A percentile compares a stretch with the other conserved stretches of the same genome.
These are phyloP conservation scores for Spinellus fusiger DNA, from an alignment of 192 early-diverging fungal species.

Conservation along the genomic window DNA sequence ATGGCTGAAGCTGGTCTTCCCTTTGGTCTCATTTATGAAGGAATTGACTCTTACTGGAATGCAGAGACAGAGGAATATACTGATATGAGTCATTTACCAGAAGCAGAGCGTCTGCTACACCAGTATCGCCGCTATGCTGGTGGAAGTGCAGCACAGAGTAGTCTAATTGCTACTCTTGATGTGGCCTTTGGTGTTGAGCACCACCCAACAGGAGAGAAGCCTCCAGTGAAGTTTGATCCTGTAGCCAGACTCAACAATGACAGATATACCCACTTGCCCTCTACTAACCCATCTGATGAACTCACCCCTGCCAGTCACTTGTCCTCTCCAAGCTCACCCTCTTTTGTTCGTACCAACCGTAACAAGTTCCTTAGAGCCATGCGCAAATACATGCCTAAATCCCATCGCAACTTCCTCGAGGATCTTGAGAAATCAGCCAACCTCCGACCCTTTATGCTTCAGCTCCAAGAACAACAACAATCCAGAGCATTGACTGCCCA, in stretches of 20 bases:
- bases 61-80: slow-evolving; percentile 39
- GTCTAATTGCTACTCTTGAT: slow-evolving; percentile 89
- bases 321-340: slow-evolving; percentile 1
- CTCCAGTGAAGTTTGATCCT: slow-evolving; percentile 2
- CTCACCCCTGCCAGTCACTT: slow-evolving; percentile 24
- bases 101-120: slow-evolving; percentile 42
- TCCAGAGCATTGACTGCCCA: not conserved
- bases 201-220: slow-evolving; percentile 57
- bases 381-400: slow-evolving; percentile 88
- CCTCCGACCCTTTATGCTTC: slow-evolving; percentile 60
- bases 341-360: slow-evolving; percentile 26
- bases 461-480: slow-evolving; percentile 14
- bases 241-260: slow-evolving; percentile 11
- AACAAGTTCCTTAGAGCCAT: slow-evolving; percentile 82
- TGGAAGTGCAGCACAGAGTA: slow-evolving; percentile 90
- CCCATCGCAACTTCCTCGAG: slow-evolving; percentile 81
- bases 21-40: slow-evolving; percentile 87
- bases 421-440: slow-evolving; percentile 61
- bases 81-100: slow-evolving; percentile 43
- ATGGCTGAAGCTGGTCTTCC: slow-evolving; percentile 83
- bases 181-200: slow-evolving; percentile 86
- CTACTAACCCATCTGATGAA: slow-evolving; percentile 19
- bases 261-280: slow-evolving; percentile 28
- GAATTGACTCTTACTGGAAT: slow-evolving; percentile 55
- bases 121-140: slow-evolving; percentile 78